Conservation (phyloP, 495 filamentous ascomycete species). For the Penicillium canescens region DNA sequence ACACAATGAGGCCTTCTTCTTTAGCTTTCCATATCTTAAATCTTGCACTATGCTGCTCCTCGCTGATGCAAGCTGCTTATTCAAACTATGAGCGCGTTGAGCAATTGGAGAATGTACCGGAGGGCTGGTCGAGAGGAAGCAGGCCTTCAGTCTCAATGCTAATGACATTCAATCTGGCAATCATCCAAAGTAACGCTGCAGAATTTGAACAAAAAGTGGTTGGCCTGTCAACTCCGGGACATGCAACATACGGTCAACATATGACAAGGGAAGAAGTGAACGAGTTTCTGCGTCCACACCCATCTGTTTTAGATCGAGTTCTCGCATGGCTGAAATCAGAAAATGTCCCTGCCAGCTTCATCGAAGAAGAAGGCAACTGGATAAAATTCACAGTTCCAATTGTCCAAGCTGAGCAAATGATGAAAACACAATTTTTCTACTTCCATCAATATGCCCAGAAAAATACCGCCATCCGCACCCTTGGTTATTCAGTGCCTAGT, state of each 20-base stretch:
- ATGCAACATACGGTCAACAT: conserved; percentile 62
- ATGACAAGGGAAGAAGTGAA: conserved; percentile 59
- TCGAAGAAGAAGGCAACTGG: conserved; percentile 55
- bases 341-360: conserved; percentile 40
- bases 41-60: conserved; percentile 11
- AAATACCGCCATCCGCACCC: conserved; percentile 49
- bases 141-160: conserved; percentile 31
- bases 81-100: conserved; percentile 43
- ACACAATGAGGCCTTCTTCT: conserved; percentile 11
- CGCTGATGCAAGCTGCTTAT: conserved; percentile 1
- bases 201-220: conserved; percentile 61
- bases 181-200: conserved; percentile 50
- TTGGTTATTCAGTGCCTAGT: conserved; percentile 58
- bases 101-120: conserved; percentile 38
- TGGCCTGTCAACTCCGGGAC: conserved; percentile 62
- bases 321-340: conserved; percentile 51
- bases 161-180: conserved; percentile 55
- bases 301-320: conserved; percentile 41
- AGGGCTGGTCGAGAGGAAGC: conserved; percentile 47
- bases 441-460: conserved; percentile 42
- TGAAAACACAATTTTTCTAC: conserved; percentile 55
- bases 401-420: conserved; percentile 50
- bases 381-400: conserved; percentile 54
- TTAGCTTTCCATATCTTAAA: conserved; percentile 9
- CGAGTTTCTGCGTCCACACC: conserved; percentile 48